Evolutionary conservation across 2,329 filamentous ascomycete species (phyloP).

Genomic region (Paraphaeosphaeria minitans): DNA sequence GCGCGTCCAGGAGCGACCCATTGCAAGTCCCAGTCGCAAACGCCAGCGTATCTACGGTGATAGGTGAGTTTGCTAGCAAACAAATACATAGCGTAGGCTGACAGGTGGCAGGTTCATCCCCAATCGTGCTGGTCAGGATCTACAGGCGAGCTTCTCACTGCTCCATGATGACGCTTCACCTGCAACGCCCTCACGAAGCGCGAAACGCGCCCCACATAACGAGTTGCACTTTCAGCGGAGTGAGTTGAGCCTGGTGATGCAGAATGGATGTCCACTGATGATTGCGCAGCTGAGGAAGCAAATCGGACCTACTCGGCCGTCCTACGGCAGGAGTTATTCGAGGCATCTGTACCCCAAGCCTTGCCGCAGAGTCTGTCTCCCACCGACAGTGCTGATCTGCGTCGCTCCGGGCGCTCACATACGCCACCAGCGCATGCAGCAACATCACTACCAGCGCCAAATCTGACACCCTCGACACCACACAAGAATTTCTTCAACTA

Average conservation of each 20-base stretch:
- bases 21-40: constrained; percentile 70
- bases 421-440: constrained; percentile 76
- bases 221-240: constrained; percentile 95
- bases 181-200: constrained; percentile 83
- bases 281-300: constrained; percentile 77
- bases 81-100: not conserved
- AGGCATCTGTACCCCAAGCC: constrained; percentile 82
- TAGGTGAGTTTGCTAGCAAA: constrained; percentile 34
- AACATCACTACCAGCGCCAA: constrained; percentile 68
- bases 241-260: constrained; percentile 21
- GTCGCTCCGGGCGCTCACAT: constrained; percentile 73
- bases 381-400: constrained; percentile 58
- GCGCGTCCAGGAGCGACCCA: constrained; percentile 64
- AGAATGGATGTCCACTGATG: constrained; percentile 18
- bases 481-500: constrained; percentile 98
- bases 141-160: constrained; percentile 90
- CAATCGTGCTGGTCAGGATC: constrained; percentile 87
- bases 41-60: constrained; percentile 69
- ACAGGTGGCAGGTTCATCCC: constrained; percentile 78
- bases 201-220: constrained; percentile 82
- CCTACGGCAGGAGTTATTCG: constrained; percentile 89
- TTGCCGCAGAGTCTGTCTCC: constrained; percentile 63
- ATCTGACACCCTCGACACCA: constrained; percentile 88
- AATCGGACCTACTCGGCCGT: constrained; percentile 90
- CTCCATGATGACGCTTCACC: constrained; percentile 93